phyloP scores from a whole-genome alignment of 2,329 filamentous ascomycete genomes.

The Coniochaeta sp. region DNA sequence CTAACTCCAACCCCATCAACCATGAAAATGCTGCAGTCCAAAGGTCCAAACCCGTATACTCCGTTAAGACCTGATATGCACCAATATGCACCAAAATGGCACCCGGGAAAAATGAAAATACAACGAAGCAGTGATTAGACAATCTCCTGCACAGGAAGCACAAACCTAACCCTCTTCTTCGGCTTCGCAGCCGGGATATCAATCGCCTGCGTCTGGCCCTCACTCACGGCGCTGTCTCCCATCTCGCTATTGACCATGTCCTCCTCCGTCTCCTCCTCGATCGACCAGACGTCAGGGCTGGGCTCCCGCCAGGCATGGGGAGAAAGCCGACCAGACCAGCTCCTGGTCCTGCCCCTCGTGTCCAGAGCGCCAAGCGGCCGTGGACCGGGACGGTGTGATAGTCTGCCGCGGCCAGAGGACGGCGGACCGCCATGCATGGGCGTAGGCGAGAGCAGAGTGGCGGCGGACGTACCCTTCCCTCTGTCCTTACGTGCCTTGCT shows the following conservation, averaged over 20 bases:
- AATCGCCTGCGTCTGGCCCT: conserved; percentile 17
- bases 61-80: no score
- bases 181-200: conserved; percentile 38
- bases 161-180: conserved; percentile 49
- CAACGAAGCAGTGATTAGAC: not conserved
- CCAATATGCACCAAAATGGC: not conserved
- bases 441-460: conserved; percentile 22
- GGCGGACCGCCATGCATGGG: not conserved
- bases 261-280: conserved; percentile 51
- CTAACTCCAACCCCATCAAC: not conserved
- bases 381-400: conserved; percentile 11
- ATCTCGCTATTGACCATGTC: conserved; percentile 31
- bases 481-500: conserved; percentile 20
- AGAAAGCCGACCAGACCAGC: conserved; percentile 24
- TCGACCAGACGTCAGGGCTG: conserved; percentile 52
- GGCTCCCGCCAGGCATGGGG: conserved; percentile 48
- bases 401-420: conserved; percentile 12
- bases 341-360: conserved; percentile 15
- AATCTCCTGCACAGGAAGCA: conserved; percentile 37
- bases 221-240: conserved; percentile 22
- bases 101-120: no score
- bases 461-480: conserved; percentile 18
- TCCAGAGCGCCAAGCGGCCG: conserved; percentile 11
- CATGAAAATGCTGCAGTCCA: not conserved
- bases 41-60: not conserved